Evolutionary conservation across 1,284 basidiomycete genomes (phyloP).

Genomic region (Tetrapyrgos nigripes): DNA sequence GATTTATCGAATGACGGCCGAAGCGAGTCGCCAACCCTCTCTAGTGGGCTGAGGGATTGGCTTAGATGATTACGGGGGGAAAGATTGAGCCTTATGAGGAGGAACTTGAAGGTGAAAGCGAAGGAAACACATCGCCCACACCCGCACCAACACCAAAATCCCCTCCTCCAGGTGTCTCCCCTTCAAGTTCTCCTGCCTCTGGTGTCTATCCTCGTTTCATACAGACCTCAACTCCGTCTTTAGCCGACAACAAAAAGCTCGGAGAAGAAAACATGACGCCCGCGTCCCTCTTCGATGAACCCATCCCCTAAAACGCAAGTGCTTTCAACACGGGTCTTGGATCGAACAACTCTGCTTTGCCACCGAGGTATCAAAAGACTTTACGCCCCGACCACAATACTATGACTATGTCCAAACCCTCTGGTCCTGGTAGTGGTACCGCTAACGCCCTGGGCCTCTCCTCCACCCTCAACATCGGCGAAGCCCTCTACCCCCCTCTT

Average conservation of each 20-base stretch:
- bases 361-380: background rate
- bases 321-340: background rate
- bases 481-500: constrained; percentile 79
- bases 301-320: background rate
- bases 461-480: too few relatives aligned
- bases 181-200: constrained; percentile 27
- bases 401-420: constrained; percentile 20
- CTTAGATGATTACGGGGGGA: background rate
- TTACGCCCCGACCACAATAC: background rate
- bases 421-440: too few relatives aligned
- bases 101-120: constrained; percentile 6
- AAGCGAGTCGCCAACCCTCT: too few relatives aligned
- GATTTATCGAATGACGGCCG: too few relatives aligned
- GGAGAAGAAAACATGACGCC: too few relatives aligned
- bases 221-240: constrained; percentile 21
- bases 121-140: constrained; percentile 15
- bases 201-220: constrained; percentile 36
- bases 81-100: background rate
- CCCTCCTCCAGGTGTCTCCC: constrained; percentile 30
- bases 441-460: too few relatives aligned
- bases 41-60: constrained; percentile 7
- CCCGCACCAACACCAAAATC: constrained; percentile 28
- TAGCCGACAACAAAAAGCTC: background rate
- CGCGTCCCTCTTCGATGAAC: constrained; percentile 6
- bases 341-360: background rate